Conservation (phyloP, 306 rosid species). For the Begonia peltatifolia region DNA sequence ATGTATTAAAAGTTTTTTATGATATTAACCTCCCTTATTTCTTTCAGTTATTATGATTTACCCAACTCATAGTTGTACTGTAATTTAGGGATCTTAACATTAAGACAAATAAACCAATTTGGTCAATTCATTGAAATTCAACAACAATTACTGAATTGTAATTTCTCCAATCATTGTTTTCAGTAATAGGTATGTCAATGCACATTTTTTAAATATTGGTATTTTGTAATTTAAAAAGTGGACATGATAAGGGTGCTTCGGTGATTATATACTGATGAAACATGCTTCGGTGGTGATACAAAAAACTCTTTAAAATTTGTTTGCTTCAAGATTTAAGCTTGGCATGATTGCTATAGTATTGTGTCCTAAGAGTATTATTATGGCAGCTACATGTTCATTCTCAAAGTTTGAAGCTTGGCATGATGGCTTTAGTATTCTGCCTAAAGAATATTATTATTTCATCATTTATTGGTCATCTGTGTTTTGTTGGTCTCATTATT, state of each 20-base stretch:
- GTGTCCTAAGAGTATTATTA: no score
- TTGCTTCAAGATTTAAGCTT: no score
- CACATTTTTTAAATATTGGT: no score
- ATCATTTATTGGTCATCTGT: neutral
- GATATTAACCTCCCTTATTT: neutral
- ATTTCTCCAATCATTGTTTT: neutral
- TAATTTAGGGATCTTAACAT: neutral
- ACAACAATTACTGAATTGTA: neutral
- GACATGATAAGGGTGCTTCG: no score
- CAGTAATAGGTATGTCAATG: neutral
- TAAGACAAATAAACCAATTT: neutral
- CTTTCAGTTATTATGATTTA: neutral
- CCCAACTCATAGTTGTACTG: neutral
- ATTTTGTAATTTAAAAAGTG: no score
- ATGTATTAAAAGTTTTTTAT: neutral
- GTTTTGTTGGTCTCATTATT: neutral
- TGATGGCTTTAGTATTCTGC: no score
- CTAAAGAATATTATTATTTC: neutral
- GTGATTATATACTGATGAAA: no score
- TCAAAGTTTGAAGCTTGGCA: no score
- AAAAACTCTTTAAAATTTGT: no score
- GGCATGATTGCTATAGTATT: no score
- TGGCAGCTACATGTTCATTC: no score
- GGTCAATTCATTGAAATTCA: neutral
- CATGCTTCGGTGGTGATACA: no score